These are phyloP conservation scores for Geosmithia putterillii DNA, from an alignment of 2,329 filamentous ascomycete genomes.

Conservation along the genomic window DNA sequence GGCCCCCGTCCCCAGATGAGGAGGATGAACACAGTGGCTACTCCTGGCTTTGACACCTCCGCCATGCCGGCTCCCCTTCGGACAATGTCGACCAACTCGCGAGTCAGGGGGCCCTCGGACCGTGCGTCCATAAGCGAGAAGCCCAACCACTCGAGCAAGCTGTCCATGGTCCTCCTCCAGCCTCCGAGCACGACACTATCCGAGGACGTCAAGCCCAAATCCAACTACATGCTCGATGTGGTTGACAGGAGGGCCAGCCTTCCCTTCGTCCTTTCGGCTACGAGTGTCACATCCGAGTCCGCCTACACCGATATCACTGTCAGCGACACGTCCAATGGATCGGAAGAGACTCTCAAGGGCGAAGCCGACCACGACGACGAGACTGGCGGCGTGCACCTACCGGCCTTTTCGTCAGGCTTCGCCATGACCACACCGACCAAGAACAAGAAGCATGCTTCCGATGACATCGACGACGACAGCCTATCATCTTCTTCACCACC, in stretches of 20 bases:
- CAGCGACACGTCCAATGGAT: neutral
- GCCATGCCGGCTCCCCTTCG: constrained; percentile 4
- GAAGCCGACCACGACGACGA: constrained; percentile 1
- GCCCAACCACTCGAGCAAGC: neutral
- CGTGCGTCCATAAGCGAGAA: neutral
- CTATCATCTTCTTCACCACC: constrained; percentile 14
- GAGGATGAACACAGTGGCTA: constrained; percentile 4
- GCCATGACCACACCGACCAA: neutral
- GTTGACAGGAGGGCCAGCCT: neutral
- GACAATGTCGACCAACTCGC: constrained; percentile 2
- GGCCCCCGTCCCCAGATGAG: constrained; percentile 1
- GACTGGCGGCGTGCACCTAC: neutral
- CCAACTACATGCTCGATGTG: neutral
- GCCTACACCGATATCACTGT: constrained; percentile 9
- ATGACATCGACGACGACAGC: neutral
- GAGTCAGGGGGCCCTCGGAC: neutral
- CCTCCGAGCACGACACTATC: constrained; percentile 1
- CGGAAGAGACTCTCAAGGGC: constrained; percentile 5
- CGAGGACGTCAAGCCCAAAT: constrained; percentile 8
- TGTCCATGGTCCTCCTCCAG: neutral
- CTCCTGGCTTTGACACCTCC: constrained; percentile 1
- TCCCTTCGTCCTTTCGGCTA: neutral
- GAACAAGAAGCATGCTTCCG: constrained; percentile 4
- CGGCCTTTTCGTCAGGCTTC: neutral
- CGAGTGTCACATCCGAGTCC: constrained; percentile 12